Base-by-base conservation (phyloP, 179 eudicot species). In the Silene vulgaris region DNA sequence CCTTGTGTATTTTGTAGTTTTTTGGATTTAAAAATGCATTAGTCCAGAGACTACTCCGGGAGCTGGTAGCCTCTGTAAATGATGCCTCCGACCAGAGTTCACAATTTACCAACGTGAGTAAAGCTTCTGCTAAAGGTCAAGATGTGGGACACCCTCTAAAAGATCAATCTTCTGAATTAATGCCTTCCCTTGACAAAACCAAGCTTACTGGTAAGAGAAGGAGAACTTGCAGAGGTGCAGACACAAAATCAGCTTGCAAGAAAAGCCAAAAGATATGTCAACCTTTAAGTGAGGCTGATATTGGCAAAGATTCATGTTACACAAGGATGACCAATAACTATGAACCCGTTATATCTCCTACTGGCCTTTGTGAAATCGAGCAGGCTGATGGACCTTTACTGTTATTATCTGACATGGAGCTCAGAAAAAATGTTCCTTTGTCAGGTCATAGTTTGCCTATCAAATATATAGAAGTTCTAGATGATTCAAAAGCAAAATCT, bases 11-110 rank as follows among this genome's bases (percentile, higher is more conserved):
- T 57, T 4, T 89, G 88, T 92, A 96, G 98, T 86, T 96, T 79
- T 93, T 93, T 69, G 99, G 99, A 78, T 96, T 96, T 79, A 93
- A 86, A 84, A 96, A 93, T 80, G 80, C 89, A 65, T 80, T 87
- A 71, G 97, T 96, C 77, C 96, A 86, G 86, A 88, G 99, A 82
- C 82, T 93, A 81, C 84, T 96, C 32, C 82, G 99, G 80, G 99
- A 91, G 84, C 83, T 96, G 83, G 86, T 85, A 72, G 85, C 93
- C 81, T 87, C 85, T 80, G 72, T 82, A 66, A 84, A 84, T 82
- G 86, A 86, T 76, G 89, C 88, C 72, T 80, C 84, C 32, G 89
- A 84, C 64, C 87, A 71, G 60, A 80, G 80, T 80, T 79, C 72
- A 64, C 74, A 45, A 12, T 26, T 80, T 26, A 80, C 87, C 71